These are phyloP conservation scores for Colletotrichum plurivorum DNA, from an alignment of 2,329 filamentous ascomycete species.

Conservation along the genomic window DNA sequence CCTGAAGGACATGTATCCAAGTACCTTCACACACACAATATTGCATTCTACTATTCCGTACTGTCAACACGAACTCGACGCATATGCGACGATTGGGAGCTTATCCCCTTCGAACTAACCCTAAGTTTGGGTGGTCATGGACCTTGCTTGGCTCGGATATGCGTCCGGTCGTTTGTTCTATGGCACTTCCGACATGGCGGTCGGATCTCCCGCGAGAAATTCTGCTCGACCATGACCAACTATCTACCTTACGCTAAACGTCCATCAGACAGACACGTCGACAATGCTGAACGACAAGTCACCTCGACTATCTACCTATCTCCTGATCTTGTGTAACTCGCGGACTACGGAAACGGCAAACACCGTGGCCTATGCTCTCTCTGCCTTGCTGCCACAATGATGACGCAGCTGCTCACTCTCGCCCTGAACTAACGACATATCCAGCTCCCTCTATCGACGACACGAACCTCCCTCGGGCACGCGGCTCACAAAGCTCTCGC, in stretches of 20 bases:
- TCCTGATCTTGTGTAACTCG: no score
- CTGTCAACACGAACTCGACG: background rate
- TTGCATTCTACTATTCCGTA: no score
- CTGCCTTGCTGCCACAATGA: background rate
- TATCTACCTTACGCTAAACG: background rate
- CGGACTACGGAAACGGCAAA: background rate
- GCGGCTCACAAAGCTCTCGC: constrained; percentile 5
- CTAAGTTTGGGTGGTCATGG: background rate
- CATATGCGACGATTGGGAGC: constrained; percentile 18
- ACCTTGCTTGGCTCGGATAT: constrained; percentile 14
- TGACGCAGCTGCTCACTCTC: constrained; percentile 7
- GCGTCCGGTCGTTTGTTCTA: constrained; percentile 7
- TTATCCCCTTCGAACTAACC: background rate
- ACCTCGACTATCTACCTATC: no score
- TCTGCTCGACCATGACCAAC: constrained; percentile 11
- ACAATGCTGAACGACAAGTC: background rate
- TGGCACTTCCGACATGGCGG: constrained; percentile 25
- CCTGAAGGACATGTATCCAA: no score
- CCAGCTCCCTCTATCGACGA: background rate
- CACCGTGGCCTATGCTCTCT: background rate
- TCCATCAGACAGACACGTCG: constrained; percentile 1
- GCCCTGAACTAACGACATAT: background rate
- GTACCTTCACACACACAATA: no score
- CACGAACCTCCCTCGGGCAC: constrained; percentile 9
- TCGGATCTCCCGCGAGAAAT: constrained; percentile 29